Conservation (phyloP, 306 rosid genomes). For the Corylus avellana region DNA sequence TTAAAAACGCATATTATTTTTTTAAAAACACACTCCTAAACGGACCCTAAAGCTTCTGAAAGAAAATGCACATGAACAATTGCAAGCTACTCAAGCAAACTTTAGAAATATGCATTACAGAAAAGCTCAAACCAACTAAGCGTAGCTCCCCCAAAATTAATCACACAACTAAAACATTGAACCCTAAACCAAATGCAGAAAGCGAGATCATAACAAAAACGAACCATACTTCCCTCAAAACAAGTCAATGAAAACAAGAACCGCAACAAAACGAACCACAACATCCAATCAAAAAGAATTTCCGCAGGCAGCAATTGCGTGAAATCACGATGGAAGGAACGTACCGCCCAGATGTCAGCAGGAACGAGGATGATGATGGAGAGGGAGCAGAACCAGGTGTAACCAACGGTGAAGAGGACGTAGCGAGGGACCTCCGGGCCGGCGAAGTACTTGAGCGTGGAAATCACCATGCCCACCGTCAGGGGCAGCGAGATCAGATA, state of each 20-base stretch:
- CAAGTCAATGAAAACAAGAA: not conserved
- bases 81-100: not conserved
- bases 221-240: not conserved
- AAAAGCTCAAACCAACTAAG: not conserved
- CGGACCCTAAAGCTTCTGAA: too few species aligned
- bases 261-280: not conserved
- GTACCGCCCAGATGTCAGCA: constrained; percentile 95
- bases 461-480: constrained; percentile 78
- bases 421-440: constrained; percentile 89
- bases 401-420: constrained; percentile 87
- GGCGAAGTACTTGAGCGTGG: constrained; percentile 79
- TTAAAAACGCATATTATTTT: too few species aligned
- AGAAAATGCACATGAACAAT: too few species aligned
- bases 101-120: not conserved
- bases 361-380: constrained; percentile 97
- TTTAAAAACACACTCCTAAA: too few species aligned
- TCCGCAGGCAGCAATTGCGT: not conserved
- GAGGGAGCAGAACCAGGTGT: constrained; percentile 92
- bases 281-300: not conserved
- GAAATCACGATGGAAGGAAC: not conserved
- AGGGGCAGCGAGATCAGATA: constrained; percentile 91
- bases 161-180: not conserved
- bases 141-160: not conserved
- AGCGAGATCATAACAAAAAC: not conserved
- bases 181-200: not conserved